Evolutionary conservation across 805 yeast species (phyloP).

Genomic region (Candida silvicultrix): DNA sequence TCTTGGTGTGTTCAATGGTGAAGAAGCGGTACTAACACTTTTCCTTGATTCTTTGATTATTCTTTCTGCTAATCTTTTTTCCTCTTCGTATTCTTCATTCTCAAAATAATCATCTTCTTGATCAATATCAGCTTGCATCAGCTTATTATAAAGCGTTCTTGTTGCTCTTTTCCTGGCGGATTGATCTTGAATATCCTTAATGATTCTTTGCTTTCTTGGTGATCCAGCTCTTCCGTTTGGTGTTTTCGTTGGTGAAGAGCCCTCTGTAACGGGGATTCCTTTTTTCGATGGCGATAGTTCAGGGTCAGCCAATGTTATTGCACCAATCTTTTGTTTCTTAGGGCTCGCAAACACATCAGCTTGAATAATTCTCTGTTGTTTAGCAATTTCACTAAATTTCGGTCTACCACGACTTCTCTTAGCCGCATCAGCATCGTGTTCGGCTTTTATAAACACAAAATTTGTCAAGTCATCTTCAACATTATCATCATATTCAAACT

Average conservation of each 20-base stretch:
- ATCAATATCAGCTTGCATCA: conserved; percentile 9
- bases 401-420: conserved; percentile 1
- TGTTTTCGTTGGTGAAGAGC: conserved; percentile 21
- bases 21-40: conserved; percentile 14
- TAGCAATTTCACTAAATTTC: neutral
- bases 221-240: conserved; percentile 42
- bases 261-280: conserved; percentile 21
- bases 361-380: conserved; percentile 4
- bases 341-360: conserved; percentile 24
- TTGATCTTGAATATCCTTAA: conserved; percentile 25
- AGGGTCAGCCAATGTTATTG: conserved; percentile 8
- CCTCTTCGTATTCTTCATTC: conserved; percentile 28
- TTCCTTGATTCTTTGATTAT: conserved; percentile 32
- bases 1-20: neutral
- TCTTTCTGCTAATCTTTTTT: conserved; percentile 39
- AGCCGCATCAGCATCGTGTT: neutral
- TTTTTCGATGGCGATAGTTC: conserved; percentile 26
- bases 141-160: conserved; percentile 15
- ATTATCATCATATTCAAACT: neutral
- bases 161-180: conserved; percentile 47
- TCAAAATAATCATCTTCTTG: conserved; percentile 20
- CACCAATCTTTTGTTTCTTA: conserved; percentile 21
- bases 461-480: neutral
- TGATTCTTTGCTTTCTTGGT: conserved; percentile 36
- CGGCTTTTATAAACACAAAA: neutral